Base-by-base conservation (phyloP, 169 alveolate species). In the Eimeria maxima region DNA sequence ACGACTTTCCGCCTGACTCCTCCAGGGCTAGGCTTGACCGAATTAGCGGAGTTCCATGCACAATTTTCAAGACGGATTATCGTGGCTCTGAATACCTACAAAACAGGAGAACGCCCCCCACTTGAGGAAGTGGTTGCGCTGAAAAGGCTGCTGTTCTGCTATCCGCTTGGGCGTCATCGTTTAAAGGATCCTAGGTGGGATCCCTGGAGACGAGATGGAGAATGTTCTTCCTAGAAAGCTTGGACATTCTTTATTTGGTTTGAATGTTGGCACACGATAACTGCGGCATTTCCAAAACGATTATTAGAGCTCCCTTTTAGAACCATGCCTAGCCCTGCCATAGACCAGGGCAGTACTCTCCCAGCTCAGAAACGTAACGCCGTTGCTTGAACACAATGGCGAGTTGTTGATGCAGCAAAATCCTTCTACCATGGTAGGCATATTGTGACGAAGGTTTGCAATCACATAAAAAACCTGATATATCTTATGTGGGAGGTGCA, bases 151-250 rank as follows among this genome's bases (percentile, higher is more conserved):
- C 45, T 78, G 33, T 78, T 78, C 24, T 78, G 65, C 44, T 8
- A 63, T 3, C 67, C 88, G 11, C 5, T 18, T 4, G 67, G 63
- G 29, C 88, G 38, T 11, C 38, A 11, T 11, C 67, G 16, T 3
- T 78, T 78, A 11, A 78, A 44, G 11, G 88, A 47, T 18, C 10
- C 5, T 11, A 24, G 20, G 44, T 78, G 65, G 67, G 67, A 78
- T 27, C 67, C 65, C 4, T 78, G 88, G 88, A 33, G 67, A 24
- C 33, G n/a, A 14, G 88, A 78, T 78, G 88, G 44, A 22, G 29
- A 44, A 4, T 10, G 27, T n/a, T 24, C 42, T 0, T n/a, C 38
- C 38, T 33, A 33, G 38, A 20, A n/a, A n/a, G 63, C 57, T 1
- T 16, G 81, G 74, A 38, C 0, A 0, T 65, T 65, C 6, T 65